These are phyloP conservation scores for Coffea canephora DNA, from an alignment of 257 asterid species.

Conservation along the genomic window DNA sequence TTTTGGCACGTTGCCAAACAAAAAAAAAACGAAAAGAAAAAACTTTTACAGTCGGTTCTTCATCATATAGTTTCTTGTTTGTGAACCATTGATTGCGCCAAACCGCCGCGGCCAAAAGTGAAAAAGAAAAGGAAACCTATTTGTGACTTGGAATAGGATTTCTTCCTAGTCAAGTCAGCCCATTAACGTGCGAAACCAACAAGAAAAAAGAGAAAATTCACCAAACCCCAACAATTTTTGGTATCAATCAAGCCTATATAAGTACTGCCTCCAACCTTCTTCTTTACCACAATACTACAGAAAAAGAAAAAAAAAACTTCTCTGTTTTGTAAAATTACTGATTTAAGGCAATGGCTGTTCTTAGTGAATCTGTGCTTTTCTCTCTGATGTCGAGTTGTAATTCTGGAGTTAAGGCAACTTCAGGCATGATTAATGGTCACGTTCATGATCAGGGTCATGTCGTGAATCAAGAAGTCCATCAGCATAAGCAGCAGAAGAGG, in stretches of 20 bases:
- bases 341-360: slow-evolving; percentile 6
- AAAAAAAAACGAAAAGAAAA: too few species aligned
- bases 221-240: too few species aligned
- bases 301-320: too few species aligned
- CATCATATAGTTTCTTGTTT: too few species aligned
- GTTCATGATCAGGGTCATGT: not conserved
- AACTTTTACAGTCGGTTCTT: too few species aligned
- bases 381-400: not conserved
- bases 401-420: not conserved
- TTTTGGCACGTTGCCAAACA: too few species aligned
- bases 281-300: not conserved
- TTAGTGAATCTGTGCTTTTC: not conserved
- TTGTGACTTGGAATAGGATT: not conserved
- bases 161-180: slow-evolving; percentile 2
- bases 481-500: slow-evolving; percentile 19
- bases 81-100: too few species aligned
- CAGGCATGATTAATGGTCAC: slow-evolving; percentile 7
- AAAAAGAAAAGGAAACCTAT: too few species aligned
- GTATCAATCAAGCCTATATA: not conserved
- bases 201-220: not conserved
- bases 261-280: not conserved
- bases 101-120: not conserved
- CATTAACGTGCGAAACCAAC: not conserved
- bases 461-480: not conserved
- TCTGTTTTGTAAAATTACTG: too few species aligned